A percentile compares a stretch with the other conserved stretches of the same genome.
These are phyloP conservation scores for Neopestalotiopsis sp. DNA, from an alignment of 2,329 filamentous ascomycete genomes.

Conservation along the genomic window DNA sequence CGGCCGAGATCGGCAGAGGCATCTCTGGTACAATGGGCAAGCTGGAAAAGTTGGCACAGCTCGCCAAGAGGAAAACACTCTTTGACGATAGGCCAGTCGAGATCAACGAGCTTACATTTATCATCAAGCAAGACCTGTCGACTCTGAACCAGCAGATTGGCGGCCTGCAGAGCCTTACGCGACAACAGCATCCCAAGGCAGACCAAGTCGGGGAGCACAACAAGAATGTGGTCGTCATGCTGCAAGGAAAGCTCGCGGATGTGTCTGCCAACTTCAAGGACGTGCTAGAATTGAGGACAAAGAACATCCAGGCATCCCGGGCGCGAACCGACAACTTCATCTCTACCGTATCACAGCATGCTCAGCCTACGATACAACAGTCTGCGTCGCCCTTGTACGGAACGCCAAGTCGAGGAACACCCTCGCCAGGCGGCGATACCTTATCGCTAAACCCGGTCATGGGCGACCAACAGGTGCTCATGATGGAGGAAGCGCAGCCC, in stretches of 20 bases:
- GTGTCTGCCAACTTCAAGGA: slow-evolving; percentile 97
- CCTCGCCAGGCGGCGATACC: slow-evolving; percentile 74
- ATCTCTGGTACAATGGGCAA: slow-evolving; percentile 95
- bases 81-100: slow-evolving; percentile 97
- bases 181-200: slow-evolving; percentile 74
- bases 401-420: slow-evolving; percentile 71
- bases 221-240: slow-evolving; percentile 91
- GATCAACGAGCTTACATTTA: slow-evolving; percentile 94
- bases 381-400: slow-evolving; percentile 88
- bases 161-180: slow-evolving; percentile 77
- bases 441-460: slow-evolving; percentile 84
- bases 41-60: slow-evolving; percentile 87
- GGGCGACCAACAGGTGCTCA: slow-evolving; percentile 79
- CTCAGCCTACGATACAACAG: slow-evolving; percentile 71
- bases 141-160: slow-evolving; percentile 85
- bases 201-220: slow-evolving; percentile 95
- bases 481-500: slow-evolving; percentile 91
- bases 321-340: slow-evolving; percentile 97
- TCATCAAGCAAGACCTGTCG: slow-evolving; percentile 97
- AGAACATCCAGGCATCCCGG: slow-evolving; percentile 94
- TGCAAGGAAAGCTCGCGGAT: slow-evolving; percentile 90
- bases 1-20: slow-evolving; percentile 88
- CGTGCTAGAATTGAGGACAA: slow-evolving; percentile 92
- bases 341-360: slow-evolving; percentile 81
- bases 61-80: slow-evolving; percentile 94